These are phyloP conservation scores for Yamadazyma aaseri DNA, from an alignment of 1,139 yeast genomes.

Conservation along the genomic window DNA sequence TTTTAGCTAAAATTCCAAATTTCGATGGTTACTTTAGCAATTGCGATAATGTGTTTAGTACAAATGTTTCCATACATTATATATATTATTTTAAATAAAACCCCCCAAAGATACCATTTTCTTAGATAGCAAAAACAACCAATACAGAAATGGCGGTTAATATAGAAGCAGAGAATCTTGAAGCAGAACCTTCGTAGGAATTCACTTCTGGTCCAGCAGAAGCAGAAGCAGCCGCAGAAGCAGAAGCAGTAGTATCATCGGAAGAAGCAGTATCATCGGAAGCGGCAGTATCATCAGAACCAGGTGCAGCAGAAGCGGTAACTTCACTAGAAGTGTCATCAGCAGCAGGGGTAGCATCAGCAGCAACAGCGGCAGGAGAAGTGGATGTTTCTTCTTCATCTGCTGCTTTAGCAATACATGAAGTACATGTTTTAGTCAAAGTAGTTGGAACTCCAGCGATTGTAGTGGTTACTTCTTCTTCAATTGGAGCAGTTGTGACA, in stretches of 20 bases:
- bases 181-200: slow-evolving; percentile 9
- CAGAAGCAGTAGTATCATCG: slow-evolving; percentile 2
- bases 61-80: no score
- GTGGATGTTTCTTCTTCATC: slow-evolving; percentile 2
- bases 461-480: not conserved
- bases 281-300: not conserved
- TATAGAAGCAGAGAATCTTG: slow-evolving; percentile 8
- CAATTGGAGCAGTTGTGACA: not conserved
- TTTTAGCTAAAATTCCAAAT: no score
- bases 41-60: no score
- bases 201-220: slow-evolving; percentile 6
- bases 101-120: slow-evolving; percentile 1
- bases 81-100: slow-evolving; percentile 1
- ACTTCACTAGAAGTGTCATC: not conserved
- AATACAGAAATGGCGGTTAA: slow-evolving; percentile 7
- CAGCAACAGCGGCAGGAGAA: slow-evolving; percentile 1
- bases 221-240: slow-evolving; percentile 19
- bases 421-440: no score
- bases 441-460: slow-evolving; percentile 8
- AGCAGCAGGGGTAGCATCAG: not conserved
- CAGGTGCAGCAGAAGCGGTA: slow-evolving; percentile 1
- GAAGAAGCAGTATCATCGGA: not conserved
- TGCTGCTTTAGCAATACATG: slow-evolving; percentile 4
- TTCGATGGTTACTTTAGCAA: no score
- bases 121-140: slow-evolving; percentile 4